Evolutionary conservation across 1,284 basidiomycete species (phyloP).

Genomic region (Entoloma clypeatum): DNA sequence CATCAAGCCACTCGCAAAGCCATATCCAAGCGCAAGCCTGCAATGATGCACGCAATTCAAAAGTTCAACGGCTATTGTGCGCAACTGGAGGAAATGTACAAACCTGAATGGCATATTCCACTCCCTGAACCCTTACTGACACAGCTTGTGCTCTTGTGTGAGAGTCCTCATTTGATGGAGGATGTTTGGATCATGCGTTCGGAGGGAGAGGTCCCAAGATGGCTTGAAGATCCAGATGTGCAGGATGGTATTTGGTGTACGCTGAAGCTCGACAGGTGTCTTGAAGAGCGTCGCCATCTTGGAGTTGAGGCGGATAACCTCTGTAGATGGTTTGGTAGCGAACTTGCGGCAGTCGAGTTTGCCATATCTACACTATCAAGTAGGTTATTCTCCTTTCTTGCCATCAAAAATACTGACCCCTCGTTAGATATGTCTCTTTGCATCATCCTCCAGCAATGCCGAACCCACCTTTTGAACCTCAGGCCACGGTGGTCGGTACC

Average conservation of each 20-base stretch:
- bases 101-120: slow-evolving; percentile 27
- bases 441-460: neutral
- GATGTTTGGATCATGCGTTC: slow-evolving; percentile 36
- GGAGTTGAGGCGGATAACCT: slow-evolving; percentile 22
- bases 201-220: slow-evolving; percentile 21
- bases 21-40: slow-evolving; percentile 32
- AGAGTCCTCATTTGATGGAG: slow-evolving; percentile 29
- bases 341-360: slow-evolving; percentile 20
- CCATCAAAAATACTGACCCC: too few species aligned
- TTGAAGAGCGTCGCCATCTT: slow-evolving; percentile 22
- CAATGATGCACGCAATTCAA: slow-evolving; percentile 26
- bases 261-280: slow-evolving; percentile 27
- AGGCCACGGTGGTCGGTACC: neutral
- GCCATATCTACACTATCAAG: slow-evolving; percentile 12
- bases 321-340: slow-evolving; percentile 22
- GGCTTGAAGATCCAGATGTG: slow-evolving; percentile 32
- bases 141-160: slow-evolving; percentile 26
- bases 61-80: slow-evolving; percentile 36
- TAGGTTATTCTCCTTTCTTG: slow-evolving; percentile 12
- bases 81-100: slow-evolving; percentile 21
- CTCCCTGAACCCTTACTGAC: slow-evolving; percentile 30
- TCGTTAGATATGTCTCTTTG: neutral
- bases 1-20: slow-evolving; percentile 34
- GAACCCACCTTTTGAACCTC: neutral
- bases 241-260: slow-evolving; percentile 30